Percentiles rank a stretch among this genome's conserved stretches.
Evolutionary conservation across 169 alveolate species (phyloP).

Genomic region (Eimeria necatrix): DNA sequence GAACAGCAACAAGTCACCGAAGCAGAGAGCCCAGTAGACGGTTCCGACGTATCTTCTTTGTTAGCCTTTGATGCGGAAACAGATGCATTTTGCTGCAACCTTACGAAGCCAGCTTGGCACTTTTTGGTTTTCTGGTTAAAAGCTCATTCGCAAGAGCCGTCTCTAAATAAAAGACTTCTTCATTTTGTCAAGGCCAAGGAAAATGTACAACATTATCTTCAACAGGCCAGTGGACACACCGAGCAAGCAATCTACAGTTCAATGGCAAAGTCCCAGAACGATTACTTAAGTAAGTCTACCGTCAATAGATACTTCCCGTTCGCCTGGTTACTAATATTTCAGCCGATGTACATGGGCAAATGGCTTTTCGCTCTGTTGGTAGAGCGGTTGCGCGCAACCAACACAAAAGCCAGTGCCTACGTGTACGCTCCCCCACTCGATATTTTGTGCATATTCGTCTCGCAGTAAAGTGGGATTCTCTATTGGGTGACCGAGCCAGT

Average conservation of each 20-base stretch:
- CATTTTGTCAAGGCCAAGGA: slow-evolving; percentile 51
- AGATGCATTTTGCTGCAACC: slow-evolving; percentile 34
- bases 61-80: slow-evolving; percentile 15
- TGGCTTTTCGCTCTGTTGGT: too few species aligned
- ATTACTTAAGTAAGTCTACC: neutral
- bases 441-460: neutral
- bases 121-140: slow-evolving; percentile 12
- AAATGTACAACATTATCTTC: neutral
- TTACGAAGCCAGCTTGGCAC: slow-evolving; percentile 7
- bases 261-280: neutral
- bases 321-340: too few species aligned
- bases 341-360: too few species aligned
- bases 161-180: neutral
- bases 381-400: too few species aligned
- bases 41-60: neutral
- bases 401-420: too few species aligned
- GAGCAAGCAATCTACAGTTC: neutral
- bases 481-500: neutral
- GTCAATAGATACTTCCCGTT: too few species aligned
- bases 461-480: neutral
- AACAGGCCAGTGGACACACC: neutral
- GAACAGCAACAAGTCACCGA: neutral
- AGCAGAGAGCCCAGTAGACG: neutral
- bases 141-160: neutral
- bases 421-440: too few species aligned